phyloP scores from a whole-genome alignment of 2,329 filamentous ascomycete genomes.

The Coleophoma crateriformis region DNA sequence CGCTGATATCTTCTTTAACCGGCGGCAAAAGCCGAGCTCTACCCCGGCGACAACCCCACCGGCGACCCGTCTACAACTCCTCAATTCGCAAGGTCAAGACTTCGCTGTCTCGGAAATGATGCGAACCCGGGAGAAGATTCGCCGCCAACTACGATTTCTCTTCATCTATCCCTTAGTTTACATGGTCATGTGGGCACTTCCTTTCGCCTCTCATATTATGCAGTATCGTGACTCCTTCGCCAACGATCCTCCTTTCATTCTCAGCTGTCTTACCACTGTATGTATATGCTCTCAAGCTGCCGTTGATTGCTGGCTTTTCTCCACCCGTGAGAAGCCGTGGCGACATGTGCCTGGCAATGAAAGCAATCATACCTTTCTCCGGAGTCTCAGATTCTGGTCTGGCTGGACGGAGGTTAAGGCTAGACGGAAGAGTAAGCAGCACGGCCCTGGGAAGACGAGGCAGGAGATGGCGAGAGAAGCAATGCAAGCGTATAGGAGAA shows the following conservation, averaged over 20 bases:
- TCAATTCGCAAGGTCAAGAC: slow-evolving; percentile 21
- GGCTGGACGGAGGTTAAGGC: slow-evolving; percentile 13
- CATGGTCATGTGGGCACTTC: slow-evolving; percentile 65
- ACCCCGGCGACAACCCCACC: slow-evolving; percentile 4
- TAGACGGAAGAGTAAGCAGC: slow-evolving; percentile 23
- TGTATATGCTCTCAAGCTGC: slow-evolving; percentile 61
- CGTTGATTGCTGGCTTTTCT: slow-evolving; percentile 64
- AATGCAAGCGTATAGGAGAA: slow-evolving; percentile 38
- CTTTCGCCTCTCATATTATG: slow-evolving; percentile 60
- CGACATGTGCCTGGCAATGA: slow-evolving; percentile 41
- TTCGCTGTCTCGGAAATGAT: slow-evolving; percentile 30
- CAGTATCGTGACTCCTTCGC: slow-evolving; percentile 49
- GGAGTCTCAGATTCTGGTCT: slow-evolving; percentile 27
- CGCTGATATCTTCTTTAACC: slow-evolving; percentile 14
- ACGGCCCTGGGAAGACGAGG: slow-evolving; percentile 37
- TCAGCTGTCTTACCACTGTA: slow-evolving; percentile 49
- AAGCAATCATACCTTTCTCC: slow-evolving; percentile 25
- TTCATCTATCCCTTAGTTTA: slow-evolving; percentile 76
- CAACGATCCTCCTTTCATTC: slow-evolving; percentile 45
- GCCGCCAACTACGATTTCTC: slow-evolving; percentile 63
- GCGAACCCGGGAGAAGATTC: slow-evolving; percentile 46
- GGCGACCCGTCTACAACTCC: slow-evolving; percentile 16
- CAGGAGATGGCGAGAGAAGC: slow-evolving; percentile 49
- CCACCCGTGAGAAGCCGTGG: slow-evolving; percentile 68
- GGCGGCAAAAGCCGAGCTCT: slow-evolving; percentile 11